Conservation (phyloP, 2,329 filamentous ascomycete species). For the Exophiala sp. region DNA sequence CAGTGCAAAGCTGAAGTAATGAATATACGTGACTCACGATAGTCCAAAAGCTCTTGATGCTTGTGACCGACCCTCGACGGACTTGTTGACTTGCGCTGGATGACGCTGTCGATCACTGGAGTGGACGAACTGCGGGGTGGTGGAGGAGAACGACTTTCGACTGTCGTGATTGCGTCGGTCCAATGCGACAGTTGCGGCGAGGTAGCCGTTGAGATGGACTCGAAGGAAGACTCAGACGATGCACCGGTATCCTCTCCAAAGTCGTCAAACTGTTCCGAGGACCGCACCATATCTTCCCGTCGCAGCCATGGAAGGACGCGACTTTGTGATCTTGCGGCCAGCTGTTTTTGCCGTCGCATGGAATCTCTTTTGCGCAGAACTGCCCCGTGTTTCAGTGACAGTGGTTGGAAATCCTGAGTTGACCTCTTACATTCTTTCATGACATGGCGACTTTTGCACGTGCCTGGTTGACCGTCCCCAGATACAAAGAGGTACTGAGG, state of each 20-base stretch:
- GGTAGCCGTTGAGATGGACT: constrained; percentile 3
- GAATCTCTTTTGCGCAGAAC: constrained; percentile 15
- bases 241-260: neutral
- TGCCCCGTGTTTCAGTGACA: neutral
- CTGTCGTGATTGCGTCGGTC: neutral
- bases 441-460: constrained; percentile 13
- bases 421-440: constrained; percentile 15
- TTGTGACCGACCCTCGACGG: neutral
- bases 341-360: constrained; percentile 13
- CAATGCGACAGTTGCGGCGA: constrained; percentile 10
- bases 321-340: constrained; percentile 12
- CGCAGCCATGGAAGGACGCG: constrained; percentile 17
- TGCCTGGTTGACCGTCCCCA: constrained; percentile 5
- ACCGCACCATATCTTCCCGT: constrained; percentile 14
- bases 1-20: neutral
- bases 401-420: neutral
- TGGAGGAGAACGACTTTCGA: neutral
- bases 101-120: neutral
- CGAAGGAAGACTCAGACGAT: constrained; percentile 4
- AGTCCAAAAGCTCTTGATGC: neutral
- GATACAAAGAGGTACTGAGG: constrained; percentile 16
- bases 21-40: neutral
- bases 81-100: neutral
- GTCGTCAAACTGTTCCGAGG: neutral
- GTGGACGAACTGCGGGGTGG: neutral